These are phyloP conservation scores for Fusarium fujikuroi DNA, from an alignment of 2,329 filamentous ascomycete species.

Conservation along the genomic window DNA sequence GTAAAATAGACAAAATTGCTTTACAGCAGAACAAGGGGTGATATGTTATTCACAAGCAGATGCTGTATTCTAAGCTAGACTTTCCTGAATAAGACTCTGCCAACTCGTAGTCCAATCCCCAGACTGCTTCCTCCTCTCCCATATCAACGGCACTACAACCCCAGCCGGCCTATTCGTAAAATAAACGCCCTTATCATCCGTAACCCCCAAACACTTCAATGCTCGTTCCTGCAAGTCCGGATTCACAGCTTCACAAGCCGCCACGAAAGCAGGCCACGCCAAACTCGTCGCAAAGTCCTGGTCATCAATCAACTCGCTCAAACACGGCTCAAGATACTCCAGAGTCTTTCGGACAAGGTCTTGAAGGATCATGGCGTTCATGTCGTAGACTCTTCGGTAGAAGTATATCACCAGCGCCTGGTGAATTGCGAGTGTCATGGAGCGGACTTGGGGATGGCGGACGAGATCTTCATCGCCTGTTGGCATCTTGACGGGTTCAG, in stretches of 20 bases:
- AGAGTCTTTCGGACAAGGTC: conserved; percentile 50
- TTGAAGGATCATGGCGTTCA: conserved; percentile 54
- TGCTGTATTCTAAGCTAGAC: not conserved
- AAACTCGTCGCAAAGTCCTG: conserved; percentile 53
- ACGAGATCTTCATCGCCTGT: conserved; percentile 29
- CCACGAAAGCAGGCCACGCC: conserved; percentile 57
- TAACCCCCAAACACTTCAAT: conserved; percentile 36
- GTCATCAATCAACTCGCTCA: conserved; percentile 48
- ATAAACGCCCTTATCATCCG: conserved; percentile 46
- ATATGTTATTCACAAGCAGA: too few relatives aligned
- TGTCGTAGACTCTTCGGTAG: conserved; percentile 53
- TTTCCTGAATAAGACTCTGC: conserved; percentile 36
- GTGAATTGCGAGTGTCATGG: conserved; percentile 51
- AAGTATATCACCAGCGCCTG: conserved; percentile 58
- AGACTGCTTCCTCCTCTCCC: conserved; percentile 43
- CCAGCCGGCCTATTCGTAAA: conserved; percentile 44
- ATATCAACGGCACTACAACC: conserved; percentile 44
- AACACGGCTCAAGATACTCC: conserved; percentile 50
- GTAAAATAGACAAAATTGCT: conserved; percentile 2
- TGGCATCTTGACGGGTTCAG: conserved; percentile 5
- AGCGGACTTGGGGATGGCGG: conserved; percentile 32
- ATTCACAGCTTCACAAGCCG: conserved; percentile 54
- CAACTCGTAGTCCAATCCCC: conserved; percentile 48
- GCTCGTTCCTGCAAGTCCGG: conserved; percentile 48
- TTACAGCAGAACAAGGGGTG: too few relatives aligned